Evolutionary conservation across 208 protist genomes (phyloP).

Genomic region (Histomonas meleagridis): DNA sequence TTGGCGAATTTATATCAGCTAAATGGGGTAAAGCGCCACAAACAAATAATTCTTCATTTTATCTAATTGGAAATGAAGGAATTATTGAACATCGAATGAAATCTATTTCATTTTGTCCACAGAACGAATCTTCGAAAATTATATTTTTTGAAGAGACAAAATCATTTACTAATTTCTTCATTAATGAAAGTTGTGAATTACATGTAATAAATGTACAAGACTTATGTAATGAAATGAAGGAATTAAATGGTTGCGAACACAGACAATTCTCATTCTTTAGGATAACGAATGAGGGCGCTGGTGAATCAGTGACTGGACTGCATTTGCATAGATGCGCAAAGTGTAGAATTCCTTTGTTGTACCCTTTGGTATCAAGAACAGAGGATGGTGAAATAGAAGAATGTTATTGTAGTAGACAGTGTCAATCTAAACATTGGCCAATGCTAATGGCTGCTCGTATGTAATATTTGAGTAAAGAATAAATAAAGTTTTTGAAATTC

Average conservation of each 20-base stretch:
- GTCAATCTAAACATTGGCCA: slow-evolving; percentile 11
- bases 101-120: not conserved
- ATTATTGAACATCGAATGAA: not conserved
- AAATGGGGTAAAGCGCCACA: not conserved
- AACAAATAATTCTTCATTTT: not conserved
- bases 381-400: not conserved
- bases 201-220: not conserved
- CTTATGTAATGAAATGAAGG: too few relatives aligned
- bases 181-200: not conserved
- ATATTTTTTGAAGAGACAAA: not conserved
- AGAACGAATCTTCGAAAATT: not conserved
- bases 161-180: not conserved
- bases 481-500: too few relatives aligned
- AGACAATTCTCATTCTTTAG: not conserved
- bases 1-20: not conserved
- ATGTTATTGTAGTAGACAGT: not conserved
- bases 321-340: not conserved
- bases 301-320: not conserved
- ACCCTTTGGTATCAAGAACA: not conserved
- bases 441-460: not conserved
- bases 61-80: not conserved
- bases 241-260: not conserved
- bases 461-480: too few relatives aligned
- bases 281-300: not conserved
- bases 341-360: not conserved